Conservation (phyloP, 106 monocot genomes). For the Gastrodia elata region DNA sequence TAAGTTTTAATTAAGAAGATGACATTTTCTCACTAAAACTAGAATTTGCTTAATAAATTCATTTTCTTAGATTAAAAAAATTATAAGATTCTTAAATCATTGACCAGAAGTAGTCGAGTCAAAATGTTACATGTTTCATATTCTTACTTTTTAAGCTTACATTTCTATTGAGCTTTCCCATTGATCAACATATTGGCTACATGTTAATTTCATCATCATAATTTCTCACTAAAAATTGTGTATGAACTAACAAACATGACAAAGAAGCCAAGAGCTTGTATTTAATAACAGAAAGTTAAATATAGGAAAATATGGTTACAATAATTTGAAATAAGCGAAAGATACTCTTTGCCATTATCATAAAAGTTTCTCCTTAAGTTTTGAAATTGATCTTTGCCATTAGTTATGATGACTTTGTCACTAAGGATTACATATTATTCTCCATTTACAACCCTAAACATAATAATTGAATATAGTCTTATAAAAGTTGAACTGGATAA, state of each 20-base stretch:
- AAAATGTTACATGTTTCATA: too few relatives aligned
- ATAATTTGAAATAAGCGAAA: conserved; percentile 60
- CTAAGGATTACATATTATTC: conserved; percentile 82
- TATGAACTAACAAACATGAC: conserved; percentile 72
- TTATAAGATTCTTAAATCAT: too few relatives aligned
- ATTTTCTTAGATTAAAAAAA: too few relatives aligned
- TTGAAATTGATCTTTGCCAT: conserved; percentile 25
- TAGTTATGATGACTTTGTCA: conserved; percentile 93
- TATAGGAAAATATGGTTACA: conserved; percentile 89
- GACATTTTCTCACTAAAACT: too few relatives aligned
- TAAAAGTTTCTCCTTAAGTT: neutral
- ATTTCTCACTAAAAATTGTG: too few relatives aligned
- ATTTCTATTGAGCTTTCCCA: too few relatives aligned
- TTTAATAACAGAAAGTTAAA: conserved; percentile 93
- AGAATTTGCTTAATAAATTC: too few relatives aligned
- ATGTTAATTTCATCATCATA: too few relatives aligned
- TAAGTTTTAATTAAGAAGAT: too few relatives aligned
- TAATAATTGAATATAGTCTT: conserved; percentile 29
- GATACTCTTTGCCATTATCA: neutral
- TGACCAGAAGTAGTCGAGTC: too few relatives aligned
- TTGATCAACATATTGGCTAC: too few relatives aligned
- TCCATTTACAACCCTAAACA: conserved; percentile 71
- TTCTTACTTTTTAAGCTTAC: too few relatives aligned
- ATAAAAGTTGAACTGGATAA: conserved; percentile 14
- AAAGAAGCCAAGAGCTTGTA: conserved; percentile 83